Evolutionary conservation across 768 basidiomycete genomes (phyloP), one percentile per base, ranked within the genome.

Genomic region (Leccinum sublutescens): DNA sequence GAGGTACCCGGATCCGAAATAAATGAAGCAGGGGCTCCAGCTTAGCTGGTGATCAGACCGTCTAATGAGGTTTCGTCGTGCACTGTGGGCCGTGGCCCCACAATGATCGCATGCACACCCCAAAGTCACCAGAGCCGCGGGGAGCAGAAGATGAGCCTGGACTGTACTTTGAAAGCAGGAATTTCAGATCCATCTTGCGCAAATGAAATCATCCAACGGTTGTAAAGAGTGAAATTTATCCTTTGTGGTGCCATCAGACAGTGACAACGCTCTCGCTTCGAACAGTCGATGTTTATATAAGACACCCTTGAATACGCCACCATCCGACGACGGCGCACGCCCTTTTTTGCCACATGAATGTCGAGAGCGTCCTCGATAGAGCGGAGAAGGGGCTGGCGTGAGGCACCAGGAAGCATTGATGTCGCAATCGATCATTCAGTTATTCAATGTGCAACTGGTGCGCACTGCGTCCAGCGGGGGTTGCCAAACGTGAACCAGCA

Each of bases 141-240:
- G 43, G 58, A 51, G 57, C 2, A 53, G 34, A 50, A 19, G 48
- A 52, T 19, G 38, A 3, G 56, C 15, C 66, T 52, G 57, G 61
- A 52, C 51, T 29, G 12, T 23, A 2, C 33, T 40, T 50, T 50
- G 23, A 61, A 54, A 57, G 49, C 51, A 59, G 59, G 50, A 64
- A 62, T 54, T 21, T 57, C 3, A 58, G 52, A 29, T 56, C 58
- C 36, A 40, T 51, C 48, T 56, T 33, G 55, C 21, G 40, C 31
- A 62, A 58, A 69, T 61, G 61, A 70, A 59, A 17, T 11, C 36
- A 45, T 19, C n/a, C 45, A 31, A 58, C 60, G 57, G 64, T n/a
- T 53, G 23, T 54, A 63, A 54, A 58, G 7, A 47, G 62, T 12
- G 43, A 40, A 54, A 25, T 52, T 25, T 57, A 54, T 64, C 59